phyloP scores from a whole-genome alignment of 768 basidiomycete genomes.

The Erythrobasidium yunnanense region DNA sequence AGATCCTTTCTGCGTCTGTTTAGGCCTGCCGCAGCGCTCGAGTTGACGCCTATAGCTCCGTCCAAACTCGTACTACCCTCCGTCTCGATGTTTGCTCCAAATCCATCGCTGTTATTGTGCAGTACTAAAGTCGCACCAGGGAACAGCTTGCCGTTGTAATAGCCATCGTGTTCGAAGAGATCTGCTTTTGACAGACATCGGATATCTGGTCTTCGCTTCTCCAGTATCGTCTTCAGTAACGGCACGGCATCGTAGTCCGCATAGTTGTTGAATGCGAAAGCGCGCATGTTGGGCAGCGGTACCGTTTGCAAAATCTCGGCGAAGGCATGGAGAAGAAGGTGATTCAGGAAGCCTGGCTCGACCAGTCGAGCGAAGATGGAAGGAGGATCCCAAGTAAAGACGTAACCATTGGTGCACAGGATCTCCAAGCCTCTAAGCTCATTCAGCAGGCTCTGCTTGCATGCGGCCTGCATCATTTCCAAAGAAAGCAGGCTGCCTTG shows the following conservation, averaged over 20 bases:
- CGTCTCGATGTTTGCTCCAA: slow-evolving; percentile 35
- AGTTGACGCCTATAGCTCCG: slow-evolving; percentile 25
- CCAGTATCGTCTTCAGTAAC: not conserved
- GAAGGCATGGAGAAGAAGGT: slow-evolving; percentile 5
- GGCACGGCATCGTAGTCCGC: not conserved
- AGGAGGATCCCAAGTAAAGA: slow-evolving; percentile 34
- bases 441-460: not conserved
- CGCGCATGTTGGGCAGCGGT: slow-evolving; percentile 16
- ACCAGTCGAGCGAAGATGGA: slow-evolving; percentile 32
- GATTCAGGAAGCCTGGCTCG: slow-evolving; percentile 18
- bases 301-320: not conserved
- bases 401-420: slow-evolving; percentile 27
- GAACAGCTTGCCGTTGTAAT: not conserved
- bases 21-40: not conserved
- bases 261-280: slow-evolving; percentile 31
- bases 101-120: slow-evolving; percentile 35
- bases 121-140: slow-evolving; percentile 28
- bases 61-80: slow-evolving; percentile 31
- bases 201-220: not conserved
- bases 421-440: not conserved
- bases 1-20: not conserved
- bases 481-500: not conserved
- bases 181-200: not conserved
- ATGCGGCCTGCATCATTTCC: not conserved
- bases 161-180: not conserved